Conservation (phyloP, 441 rosid species). For the Cnidoscolus chayamansa region DNA sequence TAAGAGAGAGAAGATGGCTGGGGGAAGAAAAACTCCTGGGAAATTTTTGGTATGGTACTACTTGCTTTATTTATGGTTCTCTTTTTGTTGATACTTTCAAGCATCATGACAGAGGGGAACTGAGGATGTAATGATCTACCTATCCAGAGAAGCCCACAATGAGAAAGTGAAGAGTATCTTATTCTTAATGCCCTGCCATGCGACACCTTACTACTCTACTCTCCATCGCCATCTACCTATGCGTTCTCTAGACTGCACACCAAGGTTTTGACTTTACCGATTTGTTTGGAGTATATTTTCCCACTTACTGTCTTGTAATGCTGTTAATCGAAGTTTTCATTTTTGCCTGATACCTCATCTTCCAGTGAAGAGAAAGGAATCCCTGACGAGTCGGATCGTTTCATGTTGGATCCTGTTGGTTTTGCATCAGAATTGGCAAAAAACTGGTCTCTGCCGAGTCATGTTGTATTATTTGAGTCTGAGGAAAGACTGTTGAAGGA, state of each 20-base stretch:
- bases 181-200: conserved; percentile 89
- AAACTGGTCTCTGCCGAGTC: conserved; percentile 68
- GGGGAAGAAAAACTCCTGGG: not conserved
- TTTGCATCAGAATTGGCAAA: conserved; percentile 51
- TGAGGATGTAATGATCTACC: conserved; percentile 83
- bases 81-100: conserved; percentile 23
- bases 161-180: conserved; percentile 60
- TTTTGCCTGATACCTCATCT: conserved; percentile 18
- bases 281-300: conserved; percentile 9
- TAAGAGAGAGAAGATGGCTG: not conserved
- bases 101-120: conserved; percentile 68
- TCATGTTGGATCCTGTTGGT: conserved; percentile 64
- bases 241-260: conserved; percentile 79
- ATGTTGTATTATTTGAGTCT: conserved; percentile 62
- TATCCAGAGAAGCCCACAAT: conserved; percentile 65
- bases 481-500: conserved; percentile 55
- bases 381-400: conserved; percentile 65
- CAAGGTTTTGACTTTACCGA: conserved; percentile 45
- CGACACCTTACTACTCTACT: conserved; percentile 87
- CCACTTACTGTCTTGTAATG: conserved; percentile 10
- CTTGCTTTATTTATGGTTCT: not conserved
- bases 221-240: conserved; percentile 67
- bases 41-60: not conserved
- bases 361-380: conserved; percentile 58
- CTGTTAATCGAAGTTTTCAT: conserved; percentile 13